Base-by-base conservation (phyloP, 306 rosid species). In the Inga leiocalycina region DNA sequence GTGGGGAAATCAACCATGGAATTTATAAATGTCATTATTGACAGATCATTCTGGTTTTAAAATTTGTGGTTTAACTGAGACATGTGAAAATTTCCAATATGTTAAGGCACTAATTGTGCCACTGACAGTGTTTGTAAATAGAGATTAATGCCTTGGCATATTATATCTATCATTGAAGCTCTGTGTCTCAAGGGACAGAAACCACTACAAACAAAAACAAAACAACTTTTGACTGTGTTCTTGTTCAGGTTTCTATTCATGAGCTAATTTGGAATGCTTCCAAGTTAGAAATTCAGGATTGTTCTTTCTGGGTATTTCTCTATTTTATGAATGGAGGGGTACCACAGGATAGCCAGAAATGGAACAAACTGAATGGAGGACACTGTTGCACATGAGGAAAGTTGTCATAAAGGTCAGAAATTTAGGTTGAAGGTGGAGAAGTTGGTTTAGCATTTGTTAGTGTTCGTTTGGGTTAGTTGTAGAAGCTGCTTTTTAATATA, bases 201-300 rank as follows among this genome's bases (percentile, higher is more conserved):
- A 68, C 74, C 48, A 68, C 74, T 17, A 39, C 20, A n/a, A 17
- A 70, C 15, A n/a, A 2, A 70, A 41, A 46, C 46, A 19, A 20
- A 37, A 39, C 48, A 39, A 37, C 49, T 68, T 68, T 39, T 68
- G 11, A 70, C 34, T 70, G 49, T 68, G n/a, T 7, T 43, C 3
- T 20, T 12, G 75, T 71, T 20, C 10, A 30, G 44, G 19, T 71
- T 71, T 30, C 20, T 1, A 22, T 7, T 43, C 54, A n/a, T n/a
- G 34, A 71, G 75, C 48, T 71, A 13, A 71, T 71, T 71, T 71
- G 52, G 56, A 22, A 70, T 70, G 74, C 17, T 41, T 70, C 34
- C 46, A 41, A 70, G 51, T 39, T 10, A 70, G 52, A 70, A 70
- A 41, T 20, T 20, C 32, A 41, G 20, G 52, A 70, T 70, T 41